Percentiles rank a stretch among this genome's conserved stretches.
These are phyloP conservation scores for Cicer arietinum DNA, from an alignment of 306 rosid genomes.

Conservation along the genomic window DNA sequence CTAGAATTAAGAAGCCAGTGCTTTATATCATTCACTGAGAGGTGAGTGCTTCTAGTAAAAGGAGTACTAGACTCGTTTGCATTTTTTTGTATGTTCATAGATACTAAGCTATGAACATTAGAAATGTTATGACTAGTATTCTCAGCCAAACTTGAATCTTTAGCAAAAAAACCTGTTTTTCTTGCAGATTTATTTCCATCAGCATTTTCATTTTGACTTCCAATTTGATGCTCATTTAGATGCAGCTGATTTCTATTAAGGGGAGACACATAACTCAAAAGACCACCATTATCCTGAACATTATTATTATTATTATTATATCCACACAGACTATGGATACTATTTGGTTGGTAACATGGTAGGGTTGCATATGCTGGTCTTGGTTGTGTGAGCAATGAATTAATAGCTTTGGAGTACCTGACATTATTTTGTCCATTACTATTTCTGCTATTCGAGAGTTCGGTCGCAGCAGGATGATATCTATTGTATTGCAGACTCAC, in stretches of 20 bases:
- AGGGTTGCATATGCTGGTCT: conserved; percentile 45
- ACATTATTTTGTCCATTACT: conserved; percentile 39
- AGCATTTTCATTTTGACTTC: conserved; percentile 26
- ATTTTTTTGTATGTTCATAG: conserved; percentile 40
- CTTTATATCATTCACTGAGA: not conserved
- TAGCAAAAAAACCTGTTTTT: conserved; percentile 31
- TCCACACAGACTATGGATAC: conserved; percentile 37
- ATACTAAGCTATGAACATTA: conserved; percentile 40
- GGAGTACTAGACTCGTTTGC: conserved; percentile 43
- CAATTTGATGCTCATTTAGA: conserved; percentile 45
- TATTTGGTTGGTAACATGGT: conserved; percentile 37
- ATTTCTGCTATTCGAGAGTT: conserved; percentile 36
- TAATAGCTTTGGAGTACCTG: conserved; percentile 4
- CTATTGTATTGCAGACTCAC: conserved; percentile 38
- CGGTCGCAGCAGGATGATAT: conserved; percentile 43
- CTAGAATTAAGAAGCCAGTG: not conserved
- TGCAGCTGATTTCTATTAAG: conserved; percentile 37
- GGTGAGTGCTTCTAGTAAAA: not conserved
- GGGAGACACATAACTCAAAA: conserved; percentile 37
- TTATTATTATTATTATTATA: conserved; percentile 30
- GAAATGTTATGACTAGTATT: conserved; percentile 43
- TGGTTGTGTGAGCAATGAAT: conserved; percentile 24
- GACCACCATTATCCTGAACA: conserved; percentile 42
- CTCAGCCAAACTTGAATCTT: conserved; percentile 44
- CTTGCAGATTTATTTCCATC: too few relatives aligned